Base-by-base conservation (phyloP, 2,329 filamentous ascomycete species). In the Sporothrix protearum region DNA sequence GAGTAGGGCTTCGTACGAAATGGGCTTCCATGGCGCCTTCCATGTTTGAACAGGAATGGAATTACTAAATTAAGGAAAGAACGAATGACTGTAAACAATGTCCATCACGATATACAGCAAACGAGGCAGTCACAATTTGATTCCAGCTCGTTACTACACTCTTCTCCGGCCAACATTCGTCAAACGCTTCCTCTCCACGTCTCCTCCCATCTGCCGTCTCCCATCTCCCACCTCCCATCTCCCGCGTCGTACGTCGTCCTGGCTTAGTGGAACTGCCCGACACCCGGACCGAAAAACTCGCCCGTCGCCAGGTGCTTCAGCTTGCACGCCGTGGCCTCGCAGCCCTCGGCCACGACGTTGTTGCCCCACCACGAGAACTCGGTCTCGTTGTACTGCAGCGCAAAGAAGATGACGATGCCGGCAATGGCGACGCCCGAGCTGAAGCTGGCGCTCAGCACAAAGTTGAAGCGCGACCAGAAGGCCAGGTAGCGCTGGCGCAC, bases 321-420 rank as follows among this genome's bases (percentile, higher is more conserved):
- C 42, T 39, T 25, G 64, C 76, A 77, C n/a, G 71, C 47, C 9
- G 7, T 55, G 12, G 6, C 75, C 71, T 77, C 76, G 70, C 76
- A 77, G 45, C 76, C 76, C 55, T 70, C 28, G 7, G 2, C 55
- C 3, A 68, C 64, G 1, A 77, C 74, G 7, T 75, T 76, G 74
- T 86, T 86, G 42, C 84, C 84, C 84, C 84, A 86, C 84, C 84
- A 86, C 12, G 81, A 73, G 57, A 86, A 76, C 22, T 80, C 19
- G 4, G 80, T 77, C 4, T 79, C 79, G 28, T 80, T 79, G 74
- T 81, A 84, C 74, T 85, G 81, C 19, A 87, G 77, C 12, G 82
- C 80, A 75, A 87, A 87, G 80, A 87, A 86, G 73, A 87, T 85
- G 75, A 87, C 78, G 73, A 87, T 82, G 71, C 79, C 85, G 0